These are phyloP conservation scores for Byssochlamys sp. DNA, from an alignment of 2,329 filamentous ascomycete species.

Conservation along the genomic window DNA sequence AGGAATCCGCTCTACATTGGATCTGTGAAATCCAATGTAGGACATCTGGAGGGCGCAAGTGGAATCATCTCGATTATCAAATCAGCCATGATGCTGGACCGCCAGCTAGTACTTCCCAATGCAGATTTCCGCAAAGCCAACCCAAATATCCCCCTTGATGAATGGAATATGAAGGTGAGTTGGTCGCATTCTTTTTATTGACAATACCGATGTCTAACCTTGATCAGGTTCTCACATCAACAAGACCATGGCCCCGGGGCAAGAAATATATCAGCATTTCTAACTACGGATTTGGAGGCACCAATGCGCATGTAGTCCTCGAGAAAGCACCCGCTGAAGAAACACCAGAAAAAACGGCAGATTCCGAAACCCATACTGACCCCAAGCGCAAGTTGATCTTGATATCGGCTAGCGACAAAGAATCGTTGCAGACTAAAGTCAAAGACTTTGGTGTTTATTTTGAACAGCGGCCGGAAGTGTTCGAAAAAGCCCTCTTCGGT, in stretches of 20 bases:
- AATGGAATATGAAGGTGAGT: slow-evolving; percentile 29
- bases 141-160: slow-evolving; percentile 22
- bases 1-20: slow-evolving; percentile 11
- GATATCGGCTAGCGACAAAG: slow-evolving; percentile 18
- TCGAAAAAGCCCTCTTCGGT: background rate
- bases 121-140: slow-evolving; percentile 33
- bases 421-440: slow-evolving; percentile 14
- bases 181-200: slow-evolving; percentile 15
- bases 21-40: slow-evolving; percentile 12
- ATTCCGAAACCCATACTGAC: slow-evolving; percentile 9
- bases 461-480: slow-evolving; percentile 27
- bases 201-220: slow-evolving; percentile 13
- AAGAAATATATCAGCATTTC: slow-evolving; percentile 18
- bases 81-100: slow-evolving; percentile 34
- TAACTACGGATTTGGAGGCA: slow-evolving; percentile 21
- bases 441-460: slow-evolving; percentile 10
- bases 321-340: slow-evolving; percentile 9
- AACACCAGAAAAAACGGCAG: background rate
- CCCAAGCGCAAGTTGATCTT: slow-evolving; percentile 7
- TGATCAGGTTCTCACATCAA: slow-evolving; percentile 3
- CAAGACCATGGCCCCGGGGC: slow-evolving; percentile 23
- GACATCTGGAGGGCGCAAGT: slow-evolving; percentile 27
- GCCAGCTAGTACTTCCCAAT: slow-evolving; percentile 36
- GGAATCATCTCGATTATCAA: slow-evolving; percentile 37
- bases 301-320: slow-evolving; percentile 21